A percentile compares a stretch with the other conserved stretches of the same genome.
These are phyloP conservation scores for Umbellularia californica DNA, from an alignment of 164 flowering plant genomes.

Conservation along the genomic window DNA sequence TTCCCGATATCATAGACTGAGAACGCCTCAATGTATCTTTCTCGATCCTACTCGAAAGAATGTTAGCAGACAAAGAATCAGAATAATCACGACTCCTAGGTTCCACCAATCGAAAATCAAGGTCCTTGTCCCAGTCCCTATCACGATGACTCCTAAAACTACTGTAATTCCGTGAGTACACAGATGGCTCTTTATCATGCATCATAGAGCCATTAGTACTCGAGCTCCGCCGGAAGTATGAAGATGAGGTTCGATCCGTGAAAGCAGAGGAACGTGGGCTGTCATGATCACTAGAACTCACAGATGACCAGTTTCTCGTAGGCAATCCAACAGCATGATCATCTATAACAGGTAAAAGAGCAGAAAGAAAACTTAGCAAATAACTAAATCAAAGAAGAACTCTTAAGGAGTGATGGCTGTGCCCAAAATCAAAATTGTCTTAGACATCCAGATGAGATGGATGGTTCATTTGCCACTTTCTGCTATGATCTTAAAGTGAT, in stretches of 20 bases:
- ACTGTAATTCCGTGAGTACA: constrained; percentile 41
- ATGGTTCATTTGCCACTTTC: neutral
- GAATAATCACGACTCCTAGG: constrained; percentile 27
- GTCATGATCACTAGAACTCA: constrained; percentile 44
- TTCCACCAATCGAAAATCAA: constrained; percentile 23
- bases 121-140: constrained; percentile 47
- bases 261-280: constrained; percentile 36
- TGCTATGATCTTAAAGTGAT: neutral
- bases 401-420: neutral
- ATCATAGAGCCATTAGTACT: constrained; percentile 58
- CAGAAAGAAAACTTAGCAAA: constrained; percentile 1
- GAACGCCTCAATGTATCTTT: constrained; percentile 53
- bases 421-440: neutral
- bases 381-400: neutral
- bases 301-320: constrained; percentile 39
- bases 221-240: constrained; percentile 55
- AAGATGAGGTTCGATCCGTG: constrained; percentile 48
- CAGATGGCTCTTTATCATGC: constrained; percentile 30
- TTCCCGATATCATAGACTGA: constrained; percentile 57
- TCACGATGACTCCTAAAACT: constrained; percentile 77
- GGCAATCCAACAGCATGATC: constrained; percentile 26
- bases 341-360: constrained; percentile 33
- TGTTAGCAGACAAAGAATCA: constrained; percentile 27
- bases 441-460: neutral
- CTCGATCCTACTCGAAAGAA: constrained; percentile 32